Base-by-base conservation (phyloP, 495 filamentous ascomycete genomes). In the Hypoxylon rickii region DNA sequence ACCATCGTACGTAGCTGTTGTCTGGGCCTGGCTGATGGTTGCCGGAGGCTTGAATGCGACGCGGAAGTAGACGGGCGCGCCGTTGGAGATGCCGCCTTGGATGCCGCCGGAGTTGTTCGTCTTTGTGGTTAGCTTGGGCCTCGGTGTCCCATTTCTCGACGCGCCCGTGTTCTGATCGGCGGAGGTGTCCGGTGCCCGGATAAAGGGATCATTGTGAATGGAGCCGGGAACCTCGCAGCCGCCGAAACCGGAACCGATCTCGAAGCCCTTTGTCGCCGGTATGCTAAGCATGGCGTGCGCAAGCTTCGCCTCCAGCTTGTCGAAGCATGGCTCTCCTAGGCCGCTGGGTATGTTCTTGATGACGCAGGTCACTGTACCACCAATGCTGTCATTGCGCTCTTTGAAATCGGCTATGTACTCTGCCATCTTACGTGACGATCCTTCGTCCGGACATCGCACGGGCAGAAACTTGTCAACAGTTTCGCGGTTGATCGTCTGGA, bases 101-200 rank as follows among this genome's bases (percentile, higher is more conserved):
- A 98, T 89, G 61, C 94, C 94, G 17, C 94, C 95, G 2, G 89
- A 94, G 79, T 96, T 94, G 78, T 98, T 98, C 26, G 95, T 97
- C 73, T 86, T 88, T 32, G 95, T 97, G 15, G 85, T 91, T 31
- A 98, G 80, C 54, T 70, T 79, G 18, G 76, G 73, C 15, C 70
- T 65, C 4, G 75, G 61, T 7, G 70, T 49, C n/a, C 75, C 76
- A 37, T 69, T 67, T 16, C 55, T 58, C 16, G 64, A 54, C 18
- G 67, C 71, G 6, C 69, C 70, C 55, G 67, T 75, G 20, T 73
- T 67, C 22, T 67, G 65, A 15, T 72, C 71, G 3, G 64, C 63
- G 0, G 69, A 57, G 0, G 77, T 68, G 15, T 83, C 67, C 17
- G 79, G 78, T 16, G 62, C 58, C 33, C 49, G 44, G 42, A 94